Conservation (phyloP, 257 asterid species). For the Gentiana straminea region DNA sequence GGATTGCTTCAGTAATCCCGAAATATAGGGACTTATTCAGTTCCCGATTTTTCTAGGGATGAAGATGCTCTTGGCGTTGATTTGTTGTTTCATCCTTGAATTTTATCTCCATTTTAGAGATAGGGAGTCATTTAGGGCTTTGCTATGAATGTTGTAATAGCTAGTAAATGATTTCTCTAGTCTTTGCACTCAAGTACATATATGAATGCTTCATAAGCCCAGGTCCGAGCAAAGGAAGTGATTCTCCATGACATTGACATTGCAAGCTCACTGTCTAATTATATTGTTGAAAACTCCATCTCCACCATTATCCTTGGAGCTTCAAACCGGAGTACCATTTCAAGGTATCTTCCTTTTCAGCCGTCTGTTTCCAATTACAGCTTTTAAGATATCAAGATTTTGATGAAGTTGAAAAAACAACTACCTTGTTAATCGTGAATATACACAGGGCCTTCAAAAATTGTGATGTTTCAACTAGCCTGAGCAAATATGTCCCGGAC, state of each 20-base stretch:
- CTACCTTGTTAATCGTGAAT: not conserved
- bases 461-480: conserved; percentile 38
- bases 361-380: not conserved
- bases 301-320: conserved; percentile 55
- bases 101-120: too few relatives aligned
- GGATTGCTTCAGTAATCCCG: too few relatives aligned
- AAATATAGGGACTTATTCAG: too few relatives aligned
- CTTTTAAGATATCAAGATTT: not conserved
- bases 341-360: conserved; percentile 30
- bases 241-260: conserved; percentile 46
- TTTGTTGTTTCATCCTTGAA: too few relatives aligned
- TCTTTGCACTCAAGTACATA: not conserved
- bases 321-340: conserved; percentile 48
- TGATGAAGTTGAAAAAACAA: not conserved
- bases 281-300: conserved; percentile 26
- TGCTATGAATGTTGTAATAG: too few relatives aligned
- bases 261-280: conserved; percentile 43
- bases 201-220: conserved; percentile 4
- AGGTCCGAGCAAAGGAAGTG: conserved; percentile 69
- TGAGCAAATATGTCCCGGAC: conserved; percentile 51
- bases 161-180: too few relatives aligned
- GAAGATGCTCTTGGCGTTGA: too few relatives aligned
- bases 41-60: too few relatives aligned
- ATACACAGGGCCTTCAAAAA: conserved; percentile 55
- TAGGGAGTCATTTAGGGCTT: too few relatives aligned